Percentiles rank a stretch among this genome's conserved stretches.
phyloP scores from a whole-genome alignment of 257 asterid genomes.

The Capsicum rhomboideum region DNA sequence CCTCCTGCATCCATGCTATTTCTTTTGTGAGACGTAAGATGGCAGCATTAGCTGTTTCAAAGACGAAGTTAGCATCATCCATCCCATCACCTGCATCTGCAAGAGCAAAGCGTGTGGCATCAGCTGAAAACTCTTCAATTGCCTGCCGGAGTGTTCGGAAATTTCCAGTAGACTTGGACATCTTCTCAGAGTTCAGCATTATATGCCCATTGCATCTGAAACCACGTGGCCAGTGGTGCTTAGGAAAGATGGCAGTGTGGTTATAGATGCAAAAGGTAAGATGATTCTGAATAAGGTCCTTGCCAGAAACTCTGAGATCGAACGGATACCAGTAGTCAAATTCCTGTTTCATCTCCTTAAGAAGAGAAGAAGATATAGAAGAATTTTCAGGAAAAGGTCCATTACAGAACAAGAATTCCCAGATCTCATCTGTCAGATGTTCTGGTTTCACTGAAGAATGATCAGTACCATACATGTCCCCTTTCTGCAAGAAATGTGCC shows the following conservation, averaged over 20 bases:
- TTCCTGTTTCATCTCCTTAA: constrained; percentile 74
- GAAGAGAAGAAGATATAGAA: constrained; percentile 40
- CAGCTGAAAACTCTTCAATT: constrained; percentile 92
- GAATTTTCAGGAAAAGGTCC: constrained; percentile 69
- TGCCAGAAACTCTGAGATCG: constrained; percentile 92
- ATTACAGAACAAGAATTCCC: constrained; percentile 80
- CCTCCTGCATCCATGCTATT: constrained; percentile 82
- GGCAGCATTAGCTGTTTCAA: constrained; percentile 91
- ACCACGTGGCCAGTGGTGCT: constrained; percentile 80
- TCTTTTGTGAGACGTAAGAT: constrained; percentile 88
- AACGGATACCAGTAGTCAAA: constrained; percentile 97
- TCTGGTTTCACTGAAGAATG: constrained; percentile 58
- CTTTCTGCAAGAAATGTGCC: constrained; percentile 67
- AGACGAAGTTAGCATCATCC: constrained; percentile 94
- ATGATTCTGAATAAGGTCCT: constrained; percentile 94
- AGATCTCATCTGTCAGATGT: constrained; percentile 78
- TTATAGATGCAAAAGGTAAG: constrained; percentile 80
- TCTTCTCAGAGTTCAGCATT: constrained; percentile 87
- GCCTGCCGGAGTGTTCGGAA: constrained; percentile 89
- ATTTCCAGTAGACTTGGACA: constrained; percentile 95
- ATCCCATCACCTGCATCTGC: constrained; percentile 99
- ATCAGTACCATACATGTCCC: constrained; percentile 74
- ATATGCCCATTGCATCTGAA: constrained; percentile 93
- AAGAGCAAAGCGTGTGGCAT: constrained; percentile 86
- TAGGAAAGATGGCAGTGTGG: constrained; percentile 73